Evolutionary conservation across 345 rosid genomes (phyloP), one percentile per base, ranked within the genome.

Genomic region (Citrus maxima): DNA sequence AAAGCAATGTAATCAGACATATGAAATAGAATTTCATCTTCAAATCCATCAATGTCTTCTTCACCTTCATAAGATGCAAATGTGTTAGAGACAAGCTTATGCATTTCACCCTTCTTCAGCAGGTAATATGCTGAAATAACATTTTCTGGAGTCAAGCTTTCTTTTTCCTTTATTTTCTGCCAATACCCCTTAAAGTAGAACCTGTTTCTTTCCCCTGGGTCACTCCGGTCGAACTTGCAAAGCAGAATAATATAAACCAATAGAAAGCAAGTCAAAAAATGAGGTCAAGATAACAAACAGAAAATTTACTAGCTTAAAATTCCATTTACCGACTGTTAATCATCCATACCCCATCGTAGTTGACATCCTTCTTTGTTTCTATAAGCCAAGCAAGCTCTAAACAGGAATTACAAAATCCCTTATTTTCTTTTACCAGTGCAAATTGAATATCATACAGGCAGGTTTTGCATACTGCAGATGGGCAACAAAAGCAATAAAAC

Each of bases 401-500:
- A 68, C 93, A 90, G 34, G 68, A 55, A 62, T 65, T 35, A 71
- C 91, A 90, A n/a, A 88, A 75, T 61, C 90, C 93, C 34, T 60
- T 64, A 46, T 74, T 61, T 68, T 56, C 66, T 79, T 46, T 83
- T 40, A 84, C 58, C 10, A 77, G 22, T 2, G 46, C 84, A 68
- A 90, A 88, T 22, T 77, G 77, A 32, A 77, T 60, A 73, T 62
- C 83, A 58, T 68, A 73, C 32, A 75, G 60, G 79, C 91, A 90
- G 60, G 72, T 25, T 28, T 87, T 84, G 40, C 93, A 90, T 37
- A 88, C 79, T 38, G 87, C 90, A 34, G 42, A 79, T 64, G 89
- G 88, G 77, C 91, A 90, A 72, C 86, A 84, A 60, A 85, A 84
- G 89, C 93, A 90, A 55, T 73, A 65, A 51, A 80, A 42, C 49